Evolutionary conservation across 1,284 basidiomycete species (phyloP), one percentile per base, ranked within the genome.

Genomic region (Wallemia ichthyophaga): DNA sequence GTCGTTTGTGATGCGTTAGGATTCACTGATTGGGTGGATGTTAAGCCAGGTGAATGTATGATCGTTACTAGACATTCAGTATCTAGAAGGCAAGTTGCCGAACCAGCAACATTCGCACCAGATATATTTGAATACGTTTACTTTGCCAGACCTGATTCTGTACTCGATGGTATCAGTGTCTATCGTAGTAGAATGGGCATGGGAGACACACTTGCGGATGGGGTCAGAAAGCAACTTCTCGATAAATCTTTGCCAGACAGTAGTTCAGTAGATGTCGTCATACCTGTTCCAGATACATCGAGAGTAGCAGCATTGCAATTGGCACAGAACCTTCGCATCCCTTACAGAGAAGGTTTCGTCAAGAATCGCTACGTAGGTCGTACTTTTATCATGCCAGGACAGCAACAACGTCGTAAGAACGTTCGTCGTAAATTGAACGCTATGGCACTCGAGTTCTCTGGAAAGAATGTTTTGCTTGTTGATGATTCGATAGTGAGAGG

Each of bases 41-140:
- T 98, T 64, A 81, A 79, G 63, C 87, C 91, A 59, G 87, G 89
- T 79, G 87, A 98, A 72, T 91, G 92, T 19, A 74, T 98, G 61
- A 96, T 98, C 69, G 88, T 95, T 67, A 96, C 91, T 15, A 79
- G 85, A 57, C 75, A 73, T 59, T 75, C 76, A 57, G 75, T 91
- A 59, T 77, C 78, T 7, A 76, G 84, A 58, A 78, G 85, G 25
- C 78, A 83, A 66, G 81, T 87, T 54, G 76, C 76, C 11, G 72
- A 76, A 25, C 75, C 81, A 1, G 76, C 79, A 15, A 77, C 76
- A 0, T 92, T 92, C 68, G 83, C 89, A 1, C 94, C 94, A n/a
- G 94, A 98, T 72, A 95, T 98, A 65, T 99, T 98, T 68, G 94
- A 99, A 76, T 95, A 81, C 67, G 92, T 99, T 63, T 99, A 99